Percentiles rank a stretch among this genome's conserved stretches.
phyloP scores from a whole-genome alignment of 225 moss, liverwort and hornwort species.

The Straminergon stramineum region DNA sequence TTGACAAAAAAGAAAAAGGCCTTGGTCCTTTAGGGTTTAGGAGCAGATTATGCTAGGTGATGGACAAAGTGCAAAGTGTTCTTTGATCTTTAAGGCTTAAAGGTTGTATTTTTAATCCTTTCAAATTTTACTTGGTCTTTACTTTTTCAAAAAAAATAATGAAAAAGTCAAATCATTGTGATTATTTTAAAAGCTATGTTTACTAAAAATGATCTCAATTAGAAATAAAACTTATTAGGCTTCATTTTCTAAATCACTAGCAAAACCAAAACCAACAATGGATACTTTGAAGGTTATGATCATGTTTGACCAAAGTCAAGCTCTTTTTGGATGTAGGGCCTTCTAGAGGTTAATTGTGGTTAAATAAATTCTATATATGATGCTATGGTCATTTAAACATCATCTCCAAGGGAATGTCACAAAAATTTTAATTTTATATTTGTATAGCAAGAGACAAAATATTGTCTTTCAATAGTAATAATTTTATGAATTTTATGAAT shows the following conservation, averaged over 20 bases:
- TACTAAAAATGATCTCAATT: not conserved
- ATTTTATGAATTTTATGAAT: not conserved
- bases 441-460: not conserved
- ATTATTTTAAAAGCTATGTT: not conserved
- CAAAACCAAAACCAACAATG: too few relatives aligned
- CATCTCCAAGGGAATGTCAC: not conserved
- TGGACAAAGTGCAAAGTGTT: not conserved
- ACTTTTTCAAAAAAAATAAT: too few relatives aligned
- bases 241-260: not conserved
- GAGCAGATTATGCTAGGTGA: not conserved
- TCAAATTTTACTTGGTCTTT: not conserved
- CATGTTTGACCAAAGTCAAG: not conserved
- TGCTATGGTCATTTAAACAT: not conserved
- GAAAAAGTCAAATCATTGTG: not conserved
- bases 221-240: not conserved
- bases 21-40: too few relatives aligned
- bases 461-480: not conserved
- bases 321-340: rapidly evolving
- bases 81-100: not conserved
- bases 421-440: not conserved
- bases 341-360: too few relatives aligned
- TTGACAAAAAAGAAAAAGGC: too few relatives aligned
- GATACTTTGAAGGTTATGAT: not conserved
- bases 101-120: not conserved
- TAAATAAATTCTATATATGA: too few relatives aligned